These are phyloP conservation scores for Pseudogymnoascus sp. DNA, from an alignment of 2,329 filamentous ascomycete species.

Conservation along the genomic window DNA sequence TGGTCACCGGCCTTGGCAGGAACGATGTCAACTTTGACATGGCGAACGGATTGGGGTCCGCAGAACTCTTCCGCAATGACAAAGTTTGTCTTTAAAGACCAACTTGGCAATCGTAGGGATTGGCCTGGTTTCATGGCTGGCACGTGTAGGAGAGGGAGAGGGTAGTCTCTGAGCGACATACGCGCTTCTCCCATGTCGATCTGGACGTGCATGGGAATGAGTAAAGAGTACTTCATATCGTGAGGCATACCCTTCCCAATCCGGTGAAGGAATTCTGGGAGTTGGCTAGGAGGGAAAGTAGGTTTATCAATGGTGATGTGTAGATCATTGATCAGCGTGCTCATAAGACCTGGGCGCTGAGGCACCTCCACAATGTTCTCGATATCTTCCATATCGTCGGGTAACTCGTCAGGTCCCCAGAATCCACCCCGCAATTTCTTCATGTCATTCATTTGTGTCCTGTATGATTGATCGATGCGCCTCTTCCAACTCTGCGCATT, in stretches of 20 bases:
- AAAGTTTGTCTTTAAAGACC: conserved; percentile 82
- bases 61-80: conserved; percentile 92
- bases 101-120: conserved; percentile 68
- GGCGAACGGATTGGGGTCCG: conserved; percentile 68
- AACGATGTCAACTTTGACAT: conserved; percentile 75
- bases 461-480: conserved; percentile 71
- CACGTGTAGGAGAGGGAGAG: conserved; percentile 82
- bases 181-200: conserved; percentile 85
- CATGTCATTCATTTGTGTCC: conserved; percentile 63
- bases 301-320: conserved; percentile 85
- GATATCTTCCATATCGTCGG: conserved; percentile 71
- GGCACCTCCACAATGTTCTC: conserved; percentile 83
- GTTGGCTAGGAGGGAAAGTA: conserved; percentile 73
- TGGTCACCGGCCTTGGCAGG: conserved; percentile 56
- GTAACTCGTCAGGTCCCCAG: conserved; percentile 72
- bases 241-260: conserved; percentile 96
- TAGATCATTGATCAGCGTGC: conserved; percentile 72
- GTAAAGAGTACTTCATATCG: conserved; percentile 80
- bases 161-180: conserved; percentile 85
- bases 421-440: conserved; percentile 72
- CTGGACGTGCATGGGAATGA: conserved; percentile 83
- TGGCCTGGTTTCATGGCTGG: conserved; percentile 74
- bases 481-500: conserved; percentile 89
- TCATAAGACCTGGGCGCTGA: conserved; percentile 74
- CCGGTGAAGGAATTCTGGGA: conserved; percentile 74